These are phyloP conservation scores for Eimeria necatrix DNA, from an alignment of 169 alveolate genomes.

Conservation along the genomic window DNA sequence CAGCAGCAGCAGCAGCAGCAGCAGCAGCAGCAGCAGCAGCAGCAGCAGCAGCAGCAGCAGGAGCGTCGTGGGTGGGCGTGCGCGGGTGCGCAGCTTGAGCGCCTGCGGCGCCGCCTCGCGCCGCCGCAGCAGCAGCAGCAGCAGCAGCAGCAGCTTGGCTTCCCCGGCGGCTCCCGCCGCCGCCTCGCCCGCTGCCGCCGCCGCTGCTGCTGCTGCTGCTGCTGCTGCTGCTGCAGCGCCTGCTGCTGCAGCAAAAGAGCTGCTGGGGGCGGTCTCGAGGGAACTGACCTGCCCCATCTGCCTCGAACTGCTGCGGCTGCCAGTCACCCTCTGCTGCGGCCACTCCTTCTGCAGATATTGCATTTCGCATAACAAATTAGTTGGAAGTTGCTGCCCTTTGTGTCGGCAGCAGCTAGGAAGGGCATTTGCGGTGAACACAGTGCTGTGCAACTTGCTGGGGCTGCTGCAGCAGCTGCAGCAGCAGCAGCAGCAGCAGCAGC, in stretches of 20 bases:
- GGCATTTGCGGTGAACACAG: constrained; percentile 88
- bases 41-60: background rate
- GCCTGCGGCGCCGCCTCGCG: background rate
- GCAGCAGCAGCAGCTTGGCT: background rate
- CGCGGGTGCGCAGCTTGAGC: background rate
- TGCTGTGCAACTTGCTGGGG: constrained; percentile 89
- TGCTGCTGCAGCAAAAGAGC: background rate
- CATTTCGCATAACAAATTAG: constrained; percentile 88
- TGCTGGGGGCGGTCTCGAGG: constrained; percentile 68
- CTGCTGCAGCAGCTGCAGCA: constrained; percentile 79
- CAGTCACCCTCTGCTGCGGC: constrained; percentile 94
- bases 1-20: background rate
- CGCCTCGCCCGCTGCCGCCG: background rate
- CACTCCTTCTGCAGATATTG: constrained; percentile 95
- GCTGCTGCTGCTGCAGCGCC: constrained; percentile 10
- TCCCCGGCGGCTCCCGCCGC: background rate
- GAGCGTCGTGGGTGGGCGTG: background rate
- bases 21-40: background rate
- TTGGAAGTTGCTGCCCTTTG: constrained; percentile 91
- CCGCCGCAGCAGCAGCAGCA: constrained; percentile 36
- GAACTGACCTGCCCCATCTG: constrained; percentile 94
- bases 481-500: constrained; percentile 21
- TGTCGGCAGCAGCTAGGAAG: constrained; percentile 92
- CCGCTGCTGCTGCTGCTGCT: background rate
- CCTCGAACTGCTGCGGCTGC: constrained; percentile 91